Conservation (phyloP, 73 alveolate species). For the Paramecium biaurelia region DNA sequence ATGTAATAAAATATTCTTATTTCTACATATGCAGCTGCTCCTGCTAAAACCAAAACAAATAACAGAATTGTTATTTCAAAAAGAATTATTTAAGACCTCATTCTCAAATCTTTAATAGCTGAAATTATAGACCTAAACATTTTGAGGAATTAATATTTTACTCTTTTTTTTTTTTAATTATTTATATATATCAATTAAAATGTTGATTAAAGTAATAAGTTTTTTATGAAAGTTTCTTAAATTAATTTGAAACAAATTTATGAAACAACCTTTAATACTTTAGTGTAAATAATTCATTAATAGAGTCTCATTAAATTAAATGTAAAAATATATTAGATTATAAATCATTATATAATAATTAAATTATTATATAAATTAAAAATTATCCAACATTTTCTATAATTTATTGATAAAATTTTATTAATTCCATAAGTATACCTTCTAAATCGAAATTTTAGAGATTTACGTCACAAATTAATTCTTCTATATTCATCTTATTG, state of each 20-base stretch:
- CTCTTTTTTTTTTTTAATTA: not conserved
- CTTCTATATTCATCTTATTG: not conserved
- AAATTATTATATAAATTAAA: not conserved
- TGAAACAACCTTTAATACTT: too few species aligned
- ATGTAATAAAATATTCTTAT: not conserved
- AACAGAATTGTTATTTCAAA: not conserved
- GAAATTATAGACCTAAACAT: not conserved
- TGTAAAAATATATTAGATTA: too few species aligned
- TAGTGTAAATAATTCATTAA: too few species aligned
- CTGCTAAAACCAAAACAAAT: not conserved
- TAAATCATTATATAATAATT: too few species aligned
- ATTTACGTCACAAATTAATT: not conserved
- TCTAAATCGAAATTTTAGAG: not conserved
- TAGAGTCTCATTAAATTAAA: too few species aligned
- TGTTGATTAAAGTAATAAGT: too few species aligned
- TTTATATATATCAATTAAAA: not conserved
- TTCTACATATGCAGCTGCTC: not conserved
- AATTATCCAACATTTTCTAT: not conserved
- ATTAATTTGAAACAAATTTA: too few species aligned
- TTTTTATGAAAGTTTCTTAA: not conserved
- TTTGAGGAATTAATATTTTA: not conserved
- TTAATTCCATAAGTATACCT: not conserved
- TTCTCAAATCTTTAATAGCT: not conserved
- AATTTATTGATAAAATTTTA: not conserved
- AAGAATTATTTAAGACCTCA: not conserved